Percentiles rank a stretch among this genome's conserved stretches.
phyloP scores from a whole-genome alignment of 2,329 filamentous ascomycete genomes.

The Leptographium galeiforme region DNA sequence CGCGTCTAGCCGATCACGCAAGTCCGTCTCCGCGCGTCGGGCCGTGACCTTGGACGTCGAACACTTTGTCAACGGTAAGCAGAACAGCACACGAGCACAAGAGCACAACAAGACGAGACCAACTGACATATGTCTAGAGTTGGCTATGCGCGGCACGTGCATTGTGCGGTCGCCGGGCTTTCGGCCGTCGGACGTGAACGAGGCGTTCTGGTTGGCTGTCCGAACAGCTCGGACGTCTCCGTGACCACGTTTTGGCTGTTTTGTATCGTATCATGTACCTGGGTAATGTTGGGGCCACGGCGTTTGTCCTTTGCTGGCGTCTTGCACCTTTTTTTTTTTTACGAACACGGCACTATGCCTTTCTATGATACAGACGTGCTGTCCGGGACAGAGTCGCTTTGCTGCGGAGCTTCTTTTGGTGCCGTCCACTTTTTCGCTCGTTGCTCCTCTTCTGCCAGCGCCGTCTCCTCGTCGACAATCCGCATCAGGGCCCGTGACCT shows the following conservation, averaged over 20 bases:
- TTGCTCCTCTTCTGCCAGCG: slow-evolving; percentile 14
- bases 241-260: not conserved
- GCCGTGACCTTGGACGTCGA: slow-evolving; percentile 14
- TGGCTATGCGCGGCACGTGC: slow-evolving; percentile 16
- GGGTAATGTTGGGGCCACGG: not conserved
- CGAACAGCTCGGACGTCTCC: not conserved
- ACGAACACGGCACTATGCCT: too few species aligned
- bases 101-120: not conserved
- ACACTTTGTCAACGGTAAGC: slow-evolving; percentile 15
- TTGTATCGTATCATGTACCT: not conserved
- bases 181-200: slow-evolving; percentile 16
- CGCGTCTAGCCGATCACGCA: not conserved
- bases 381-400: not conserved
- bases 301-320: not conserved
- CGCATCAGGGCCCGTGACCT: slow-evolving; percentile 25
- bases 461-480: slow-evolving; percentile 26
- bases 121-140: slow-evolving; percentile 11
- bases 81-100: not conserved
- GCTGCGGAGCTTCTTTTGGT: not conserved
- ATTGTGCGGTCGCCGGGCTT: slow-evolving; percentile 20
- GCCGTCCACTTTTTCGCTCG: not conserved
- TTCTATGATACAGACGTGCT: not conserved
- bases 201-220: slow-evolving; percentile 12
- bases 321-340: not conserved
- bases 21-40: not conserved